Base-by-base conservation (phyloP, 805 yeast genomes). In the Cyberlindnera lachancei region DNA sequence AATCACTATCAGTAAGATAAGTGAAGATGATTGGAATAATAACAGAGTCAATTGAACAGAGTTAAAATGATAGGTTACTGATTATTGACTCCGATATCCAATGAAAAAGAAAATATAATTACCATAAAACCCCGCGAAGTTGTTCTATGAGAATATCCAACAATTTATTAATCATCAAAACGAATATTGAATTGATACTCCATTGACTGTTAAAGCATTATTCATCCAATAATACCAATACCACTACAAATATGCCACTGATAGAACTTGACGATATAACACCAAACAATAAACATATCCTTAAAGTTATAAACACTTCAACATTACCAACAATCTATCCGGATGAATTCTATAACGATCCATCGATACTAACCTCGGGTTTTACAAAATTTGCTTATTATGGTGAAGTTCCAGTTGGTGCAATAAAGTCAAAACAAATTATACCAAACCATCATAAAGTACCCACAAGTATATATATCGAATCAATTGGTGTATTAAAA, bases 321-420 rank as follows among this genome's bases (percentile, higher is more conserved):
- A 57, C 63, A 6, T 59, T 76, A n/a, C 80, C 83, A 4, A 59
- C 68, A 0, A 35, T 50, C 3, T 79, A 73, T 45, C 48, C 73
- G 1, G 71, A 70, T 1, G 41, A 56, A 3, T 78, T 79, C 68
- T 75, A 76, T 41, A 66, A 66, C 15, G 59, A 73, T 11, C 53
- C 64, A 3, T n/a, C n/a, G n/a, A n/a, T n/a, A n/a, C n/a, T n/a
- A n/a, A 48, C 63, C 2, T 74, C 64, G 16, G 77, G 74, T 18
- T 58, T 79, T 21, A 66, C 68, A 21, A 68, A 77, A 48, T 58
- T 76, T 22, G 70, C 79, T 0, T 82, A 65, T 56, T 80, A 67
- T 55, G 70, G 79, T 30, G 95, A 81, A 48, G 70, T 82, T 6
- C 86, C 95, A 7, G 90, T 86, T 4, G 95, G 92, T 12, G 79